A percentile compares a stretch with the other conserved stretches of the same genome.
Conservation (phyloP, 1,284 basidiomycete species). For the Schizopora paradoxa region DNA sequence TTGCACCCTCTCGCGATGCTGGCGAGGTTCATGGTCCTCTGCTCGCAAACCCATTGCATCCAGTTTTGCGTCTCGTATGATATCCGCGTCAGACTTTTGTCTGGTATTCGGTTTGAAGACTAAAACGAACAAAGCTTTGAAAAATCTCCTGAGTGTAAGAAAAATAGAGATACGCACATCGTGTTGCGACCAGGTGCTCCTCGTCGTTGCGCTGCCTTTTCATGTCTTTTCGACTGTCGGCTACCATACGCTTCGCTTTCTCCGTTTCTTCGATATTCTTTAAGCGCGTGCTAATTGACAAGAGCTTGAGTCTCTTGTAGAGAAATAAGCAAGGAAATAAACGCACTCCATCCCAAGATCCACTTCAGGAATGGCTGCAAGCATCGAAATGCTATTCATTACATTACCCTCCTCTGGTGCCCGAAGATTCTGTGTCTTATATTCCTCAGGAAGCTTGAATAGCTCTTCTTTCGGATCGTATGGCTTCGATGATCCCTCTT, state of each 20-base stretch:
- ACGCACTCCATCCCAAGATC: slow-evolving; percentile 97
- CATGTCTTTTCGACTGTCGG: slow-evolving; percentile 62
- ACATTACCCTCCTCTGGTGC: slow-evolving; percentile 83
- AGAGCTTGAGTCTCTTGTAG: neutral
- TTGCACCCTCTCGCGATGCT: slow-evolving; percentile 57
- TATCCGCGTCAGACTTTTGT: slow-evolving; percentile 80
- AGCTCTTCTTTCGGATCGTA: slow-evolving; percentile 78
- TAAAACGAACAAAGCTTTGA: slow-evolving; percentile 27
- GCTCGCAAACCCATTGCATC: slow-evolving; percentile 74
- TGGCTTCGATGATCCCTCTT: slow-evolving; percentile 35
- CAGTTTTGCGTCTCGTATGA: slow-evolving; percentile 77
- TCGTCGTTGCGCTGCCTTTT: slow-evolving; percentile 56
- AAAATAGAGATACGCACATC: slow-evolving; percentile 59
- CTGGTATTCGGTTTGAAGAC: slow-evolving; percentile 79
- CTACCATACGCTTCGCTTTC: slow-evolving; percentile 83
- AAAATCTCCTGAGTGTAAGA: neutral
- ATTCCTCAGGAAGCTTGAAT: slow-evolving; percentile 72
- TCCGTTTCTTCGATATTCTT: slow-evolving; percentile 97
- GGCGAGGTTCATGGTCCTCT: slow-evolving; percentile 43
- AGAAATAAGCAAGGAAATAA: neutral
- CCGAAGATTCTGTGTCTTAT: slow-evolving; percentile 51
- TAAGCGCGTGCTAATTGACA: slow-evolving; percentile 63
- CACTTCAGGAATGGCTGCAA: slow-evolving; percentile 94
- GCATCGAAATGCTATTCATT: slow-evolving; percentile 88
- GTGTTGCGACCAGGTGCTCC: slow-evolving; percentile 72